Base-by-base conservation (phyloP, 345 rosid genomes). In the Heritiera littoralis region DNA sequence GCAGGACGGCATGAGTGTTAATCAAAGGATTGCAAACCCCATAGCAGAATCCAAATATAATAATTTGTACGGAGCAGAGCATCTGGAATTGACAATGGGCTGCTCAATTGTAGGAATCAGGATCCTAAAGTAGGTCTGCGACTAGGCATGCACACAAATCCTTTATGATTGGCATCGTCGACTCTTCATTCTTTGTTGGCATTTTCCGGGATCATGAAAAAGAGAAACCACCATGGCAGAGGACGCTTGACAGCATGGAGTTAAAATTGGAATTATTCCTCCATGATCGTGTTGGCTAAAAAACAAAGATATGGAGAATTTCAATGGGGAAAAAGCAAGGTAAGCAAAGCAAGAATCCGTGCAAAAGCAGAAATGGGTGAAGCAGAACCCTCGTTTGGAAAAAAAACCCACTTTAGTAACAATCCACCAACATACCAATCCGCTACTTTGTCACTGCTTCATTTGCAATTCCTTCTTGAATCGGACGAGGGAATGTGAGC, bases 191-290 rank as follows among this genome's bases (percentile, higher is more conserved):
- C 2, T 35, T 35, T 3, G 75, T 71, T 71, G 28, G 28, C 75
- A 71, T 30, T 71, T 71, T 71, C 20, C 51, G 60, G 75, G 51
- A 14, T 51, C 40, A 51, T 48, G 45, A 51, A 71, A 49, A 49
- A 48, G 9, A 49, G 9, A 35, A 30, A 32, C 23, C 43, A 32
- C 2, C 61, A 51, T 43, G n/a, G n/a, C n/a, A n/a, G 32, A 32
- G 41, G 18, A 20, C 14, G 7, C 7, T 35, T 72, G 58, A 72
- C 45, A 30, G 60, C 17, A 32, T 35, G 13, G 75, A 35, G 8
- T 72, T 72, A 32, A 72, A 52, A 46, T 72, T 72, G 75, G 75
- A 51, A 72, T 13, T 54, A 72, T 35, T 72, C 76, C 43, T 10
- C 64, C 64, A 18, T 35, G 20, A 18, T 64, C 64, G 54, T 51